Base-by-base conservation (phyloP, 192 early-diverging fungal species). In the Jimgerdemannia flammicorona region DNA sequence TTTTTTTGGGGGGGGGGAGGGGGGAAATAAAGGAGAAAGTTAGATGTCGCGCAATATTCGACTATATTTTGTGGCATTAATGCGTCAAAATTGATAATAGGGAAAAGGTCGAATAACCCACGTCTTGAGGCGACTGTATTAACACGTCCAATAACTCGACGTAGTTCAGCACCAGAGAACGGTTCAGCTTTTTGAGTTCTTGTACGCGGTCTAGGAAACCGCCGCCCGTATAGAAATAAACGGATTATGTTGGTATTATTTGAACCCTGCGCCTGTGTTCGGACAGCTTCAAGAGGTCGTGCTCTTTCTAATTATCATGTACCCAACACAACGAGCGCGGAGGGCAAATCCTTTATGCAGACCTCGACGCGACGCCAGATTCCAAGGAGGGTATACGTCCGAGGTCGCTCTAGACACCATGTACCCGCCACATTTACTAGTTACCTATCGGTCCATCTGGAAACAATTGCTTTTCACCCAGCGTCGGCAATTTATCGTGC, bases 141-240 rank as follows among this genome's bases (percentile, higher is more conserved):
- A 93, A 82, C 40, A 87, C 81, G 66, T 92, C 88, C n/a, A 93
- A 82, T 8, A 93, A 84, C n/a, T 87, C 87, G 42, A 92, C 75
- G 75, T 90, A 93, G 80, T 93, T 90, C 74, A 89, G 87, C 59
- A 92, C 73, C 3, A 85, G 82, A 8, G 87, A 80, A 49, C 85
- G 85, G 65, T 91, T 91, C 54, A 93, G 77, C 65, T 83, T 87
- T 59, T 91, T 90, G 41, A 93, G 84, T 72, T 92, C 90, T 14
- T 79, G 80, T 8, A 90, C 83, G 44, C 90, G 89, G 79, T 93
- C 91, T 83, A 29, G 29, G 29, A 29, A 29, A 29, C 29, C 29
- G 29, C 29, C 29, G 29, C 29, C 29, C 29, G 29, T 29, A 29
- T 29, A 29, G 29, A 29, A 29, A 87, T 74, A 49, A 64, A 67